phyloP scores from a whole-genome alignment of 1,139 yeast species.

The Yarrowia galli region DNA sequence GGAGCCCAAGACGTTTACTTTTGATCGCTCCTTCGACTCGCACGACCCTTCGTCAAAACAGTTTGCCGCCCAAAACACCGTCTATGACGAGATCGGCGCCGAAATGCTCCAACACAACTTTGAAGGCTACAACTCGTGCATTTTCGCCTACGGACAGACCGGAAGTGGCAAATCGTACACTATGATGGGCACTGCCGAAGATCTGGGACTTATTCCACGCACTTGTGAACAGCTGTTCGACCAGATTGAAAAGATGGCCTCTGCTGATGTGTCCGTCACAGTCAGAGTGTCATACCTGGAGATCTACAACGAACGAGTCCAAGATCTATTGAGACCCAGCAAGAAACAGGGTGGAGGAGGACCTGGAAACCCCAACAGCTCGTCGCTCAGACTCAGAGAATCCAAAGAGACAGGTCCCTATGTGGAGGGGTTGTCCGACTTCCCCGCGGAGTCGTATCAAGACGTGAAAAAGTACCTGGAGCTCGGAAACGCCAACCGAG shows the following conservation, averaged over 20 bases:
- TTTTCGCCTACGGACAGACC: conserved; percentile 80
- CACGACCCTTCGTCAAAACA: conserved; percentile 51
- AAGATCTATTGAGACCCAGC: conserved; percentile 57
- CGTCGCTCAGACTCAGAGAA: conserved; percentile 62
- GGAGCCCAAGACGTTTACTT: conserved; percentile 55
- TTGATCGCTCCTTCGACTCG: conserved; percentile 70
- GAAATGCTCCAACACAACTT: conserved; percentile 68
- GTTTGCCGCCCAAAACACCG: conserved; percentile 58
- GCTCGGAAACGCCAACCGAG: conserved; percentile 60
- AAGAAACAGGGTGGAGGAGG: conserved; percentile 37
- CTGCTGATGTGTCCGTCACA: conserved; percentile 58
- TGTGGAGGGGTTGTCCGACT: conserved; percentile 68
- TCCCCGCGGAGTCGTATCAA: conserved; percentile 54
- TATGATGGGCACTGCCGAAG: conserved; percentile 66
- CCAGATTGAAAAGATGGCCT: conserved; percentile 53
- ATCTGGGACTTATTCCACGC: conserved; percentile 68
- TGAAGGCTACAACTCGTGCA: conserved; percentile 75
- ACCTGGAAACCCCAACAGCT: conserved; percentile 12
- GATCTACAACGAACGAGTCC: conserved; percentile 74
- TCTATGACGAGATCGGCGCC: conserved; percentile 63
- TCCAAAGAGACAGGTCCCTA: conserved; percentile 70
- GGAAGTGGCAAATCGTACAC: conserved; percentile 78
- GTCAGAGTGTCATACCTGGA: conserved; percentile 70
- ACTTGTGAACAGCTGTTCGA: conserved; percentile 63
- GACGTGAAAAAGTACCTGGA: conserved; percentile 58